phyloP scores from a whole-genome alignment of 108 stramenopile species.

The Nitzschia sp. region DNA sequence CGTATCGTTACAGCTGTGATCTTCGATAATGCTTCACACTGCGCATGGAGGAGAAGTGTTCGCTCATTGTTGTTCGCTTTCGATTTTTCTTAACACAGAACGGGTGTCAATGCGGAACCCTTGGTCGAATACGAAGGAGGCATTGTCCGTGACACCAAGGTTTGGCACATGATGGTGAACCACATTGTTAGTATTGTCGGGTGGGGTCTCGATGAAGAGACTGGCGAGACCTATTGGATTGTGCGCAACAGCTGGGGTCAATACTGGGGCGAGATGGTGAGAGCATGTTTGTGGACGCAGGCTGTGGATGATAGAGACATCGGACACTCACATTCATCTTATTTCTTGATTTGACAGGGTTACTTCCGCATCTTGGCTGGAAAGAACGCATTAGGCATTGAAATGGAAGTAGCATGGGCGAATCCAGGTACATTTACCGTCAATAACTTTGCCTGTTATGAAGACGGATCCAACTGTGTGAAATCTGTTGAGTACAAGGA shows the following conservation, averaged over 20 bases:
- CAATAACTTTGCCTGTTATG: conserved; percentile 61
- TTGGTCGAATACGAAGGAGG: conserved; percentile 72
- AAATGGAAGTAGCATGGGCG: conserved; percentile 81
- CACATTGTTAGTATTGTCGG: conserved; percentile 93
- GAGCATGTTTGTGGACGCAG: no score
- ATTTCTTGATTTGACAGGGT: no score
- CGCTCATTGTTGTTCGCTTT: neutral
- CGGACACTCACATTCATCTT: no score
- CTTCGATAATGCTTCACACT: no score
- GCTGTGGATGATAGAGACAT: no score
- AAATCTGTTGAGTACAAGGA: conserved; percentile 24
- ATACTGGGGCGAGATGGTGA: conserved; percentile 35
- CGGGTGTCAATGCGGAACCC: conserved; percentile 85
- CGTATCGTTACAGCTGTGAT: no score
- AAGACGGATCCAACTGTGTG: conserved; percentile 65
- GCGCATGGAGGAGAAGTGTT: no score
- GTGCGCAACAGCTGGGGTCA: conserved; percentile 79
- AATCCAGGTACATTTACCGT: conserved; percentile 64
- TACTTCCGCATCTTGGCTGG: conserved; percentile 58
- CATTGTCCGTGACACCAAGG: conserved; percentile 68
- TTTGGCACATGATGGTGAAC: conserved; percentile 58
- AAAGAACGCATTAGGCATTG: conserved; percentile 80
- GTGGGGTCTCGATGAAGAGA: conserved; percentile 70
- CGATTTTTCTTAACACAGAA: conserved; percentile 40
- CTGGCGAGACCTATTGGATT: conserved; percentile 81